Evolutionary conservation across 2,329 filamentous ascomycete species (phyloP).

Genomic region (Chalara sp.): DNA sequence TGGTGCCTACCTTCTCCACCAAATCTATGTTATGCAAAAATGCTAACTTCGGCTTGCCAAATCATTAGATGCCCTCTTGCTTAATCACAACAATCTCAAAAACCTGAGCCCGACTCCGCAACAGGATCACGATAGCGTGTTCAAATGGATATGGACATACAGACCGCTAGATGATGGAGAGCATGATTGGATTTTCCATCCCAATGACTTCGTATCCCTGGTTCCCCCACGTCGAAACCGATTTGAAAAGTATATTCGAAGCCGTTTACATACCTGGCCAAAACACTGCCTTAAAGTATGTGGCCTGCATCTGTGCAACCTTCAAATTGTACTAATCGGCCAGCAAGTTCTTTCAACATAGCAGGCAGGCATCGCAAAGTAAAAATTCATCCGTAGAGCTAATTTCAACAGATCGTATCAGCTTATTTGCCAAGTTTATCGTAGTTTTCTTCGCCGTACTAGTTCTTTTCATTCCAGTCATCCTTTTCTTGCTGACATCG

Average conservation of each 20-base stretch:
- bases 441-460: constrained; percentile 5
- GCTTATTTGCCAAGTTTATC: constrained; percentile 1
- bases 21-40: too few relatives aligned
- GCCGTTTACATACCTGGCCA: constrained; percentile 1
- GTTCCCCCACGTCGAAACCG: constrained; percentile 1
- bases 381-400: constrained; percentile 2
- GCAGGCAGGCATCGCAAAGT: not conserved
- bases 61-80: constrained; percentile 2
- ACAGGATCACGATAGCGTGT: constrained; percentile 9
- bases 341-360: constrained; percentile 1
- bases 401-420: constrained; percentile 5
- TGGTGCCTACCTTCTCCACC: too few relatives aligned
- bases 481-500: constrained; percentile 8
- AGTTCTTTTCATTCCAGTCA: constrained; percentile 7
- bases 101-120: constrained; percentile 1
- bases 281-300: constrained; percentile 6
- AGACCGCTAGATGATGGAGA: constrained; percentile 6
- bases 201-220: constrained; percentile 8
- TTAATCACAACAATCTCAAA: constrained; percentile 2
- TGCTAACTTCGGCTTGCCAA: too few relatives aligned
- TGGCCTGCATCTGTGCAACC: not conserved
- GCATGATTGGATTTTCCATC: constrained; percentile 5
- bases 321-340: too few relatives aligned
- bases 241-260: constrained; percentile 6
- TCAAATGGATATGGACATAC: constrained; percentile 8